Base-by-base conservation (phyloP, 2,329 filamentous ascomycete genomes). In the Mycogone perniciosa region DNA sequence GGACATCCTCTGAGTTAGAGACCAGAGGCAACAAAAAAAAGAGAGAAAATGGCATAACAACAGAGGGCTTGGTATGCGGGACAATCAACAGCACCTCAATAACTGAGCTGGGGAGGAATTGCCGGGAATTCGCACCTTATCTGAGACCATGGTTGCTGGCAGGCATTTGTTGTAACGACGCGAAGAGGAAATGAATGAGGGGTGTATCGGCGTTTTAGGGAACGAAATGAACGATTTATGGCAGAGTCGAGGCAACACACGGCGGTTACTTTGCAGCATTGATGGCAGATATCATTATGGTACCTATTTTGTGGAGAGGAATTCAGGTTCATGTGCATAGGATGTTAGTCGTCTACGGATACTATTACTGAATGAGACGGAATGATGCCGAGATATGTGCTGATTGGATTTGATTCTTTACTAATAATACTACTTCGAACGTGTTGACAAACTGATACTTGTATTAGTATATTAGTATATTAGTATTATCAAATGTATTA, bases 1-100 rank as follows among this genome's bases (percentile, higher is more conserved):
- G 70, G 85, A 91, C 61, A 88, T 96, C 61, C 73, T 99, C 58
- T 84, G 67, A 31, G 11, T 11, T 30, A 41, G 11, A 7, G 26
- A 27, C 27, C 37, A 26, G 34, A 46, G 35, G 26, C 13, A 20
- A 33, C 29, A 47, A 34, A 30, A 39, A 29, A 44, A 27, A 50
- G 11, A 31, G 6, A 27, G 11, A 43, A 48, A 31, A 10, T 10
- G 27, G 46, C 31, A 55, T 31, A 48, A 46, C n/a, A 31, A 46
- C 30, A 37, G 51, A 44, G 48, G 44, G 35, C 41, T 52, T 52
- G 45, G 50, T 48, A 52, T 52, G 50, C 50, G 41, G 50, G 50
- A 52, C 50, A 38, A 48, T 52, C 44, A 48, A 52, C 50, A 48
- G 45, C 35, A 48, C 50, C 45, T 52, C 45, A 37, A 27, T 20